Evolutionary conservation across 441 rosid species (phyloP), one percentile per base, ranked within the genome.

Genomic region (Codiaeum variegatum): DNA sequence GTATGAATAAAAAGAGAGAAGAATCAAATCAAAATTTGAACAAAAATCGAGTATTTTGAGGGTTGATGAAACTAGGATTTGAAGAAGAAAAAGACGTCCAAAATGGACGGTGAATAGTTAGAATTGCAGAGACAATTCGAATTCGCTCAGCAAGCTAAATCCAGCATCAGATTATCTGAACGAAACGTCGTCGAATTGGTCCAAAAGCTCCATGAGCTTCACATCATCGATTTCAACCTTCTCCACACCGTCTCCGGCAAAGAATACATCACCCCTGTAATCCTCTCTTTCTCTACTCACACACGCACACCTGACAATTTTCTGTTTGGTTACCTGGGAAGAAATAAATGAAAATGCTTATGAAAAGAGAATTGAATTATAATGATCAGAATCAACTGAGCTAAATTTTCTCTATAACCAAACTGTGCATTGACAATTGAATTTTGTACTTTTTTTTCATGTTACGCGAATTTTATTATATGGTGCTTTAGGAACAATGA

Each of bases 221-320:
- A 76, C 51, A 93, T 94, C 81, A 88, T 94, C 68, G 96, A 94
- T 83, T 94, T 94, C 86, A 93, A 92, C 78, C 99, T 94, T 73
- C 97, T 94, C 75, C 97, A 94, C 83, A 94, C 98, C 73, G 91
- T 94, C 78, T 85, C 97, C 62, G 98, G 98, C 73, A 92, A 91
- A 66, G 97, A 94, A 79, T 92, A 85, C 87, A 94, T 94, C 83
- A 91, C 98, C 79, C 91, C 93, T 46, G 98, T 91, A 74, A 0
- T 32, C 6, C 11, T 6, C 34, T 21, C 58, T 38, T 49, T 64
- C 46, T 56, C 38, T 56, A 1, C 13, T 11, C 23, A 9, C 24
- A 56, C 64, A 54, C 16, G 2, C 60, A 15, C 62, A 49, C 24
- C 26, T n/a, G 10, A 11, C 8, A 21, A 13, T 55, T 31, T 1